Percentiles rank a stretch among this genome's conserved stretches.
phyloP scores from a whole-genome alignment of 2,329 filamentous ascomycete species.

The Cytospora schulzeri region DNA sequence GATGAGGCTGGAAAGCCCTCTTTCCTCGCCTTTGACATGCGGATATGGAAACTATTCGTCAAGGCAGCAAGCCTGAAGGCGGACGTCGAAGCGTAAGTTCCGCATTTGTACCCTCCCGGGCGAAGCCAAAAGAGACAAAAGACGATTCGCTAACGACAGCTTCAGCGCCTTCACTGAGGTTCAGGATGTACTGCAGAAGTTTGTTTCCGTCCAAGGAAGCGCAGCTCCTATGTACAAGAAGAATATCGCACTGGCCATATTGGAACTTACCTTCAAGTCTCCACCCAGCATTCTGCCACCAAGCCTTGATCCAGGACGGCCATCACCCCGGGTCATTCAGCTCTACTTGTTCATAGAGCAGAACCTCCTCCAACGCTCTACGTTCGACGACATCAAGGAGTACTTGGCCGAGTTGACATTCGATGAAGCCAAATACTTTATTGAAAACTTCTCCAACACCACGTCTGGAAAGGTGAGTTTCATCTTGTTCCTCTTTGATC shows the following conservation, averaged over 20 bases:
- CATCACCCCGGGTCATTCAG: constrained; percentile 37
- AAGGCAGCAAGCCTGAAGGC: constrained; percentile 35
- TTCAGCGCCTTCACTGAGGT: constrained; percentile 35
- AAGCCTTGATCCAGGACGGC: constrained; percentile 10
- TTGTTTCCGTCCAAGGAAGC: constrained; percentile 32
- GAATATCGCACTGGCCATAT: constrained; percentile 38
- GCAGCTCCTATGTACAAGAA: constrained; percentile 39
- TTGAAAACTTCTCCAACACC: constrained; percentile 40
- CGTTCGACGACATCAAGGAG: constrained; percentile 50
- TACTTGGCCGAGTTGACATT: constrained; percentile 47
- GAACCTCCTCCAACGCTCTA: constrained; percentile 36
- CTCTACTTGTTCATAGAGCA: constrained; percentile 39
- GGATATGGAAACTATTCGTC: constrained; percentile 40
- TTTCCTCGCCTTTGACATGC: constrained; percentile 48
- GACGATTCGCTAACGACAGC: constrained; percentile 7
- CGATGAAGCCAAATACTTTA: constrained; percentile 44
- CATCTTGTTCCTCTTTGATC: not conserved
- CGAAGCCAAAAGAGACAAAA: no score
- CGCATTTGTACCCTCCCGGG: not conserved
- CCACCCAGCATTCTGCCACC: constrained; percentile 30
- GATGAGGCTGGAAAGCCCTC: constrained; percentile 42
- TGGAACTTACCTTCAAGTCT: constrained; percentile 37
- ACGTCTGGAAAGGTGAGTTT: constrained; percentile 38
- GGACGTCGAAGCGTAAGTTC: constrained; percentile 34
- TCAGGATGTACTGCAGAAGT: constrained; percentile 34